Percentiles rank a stretch among this genome's conserved stretches.
phyloP scores from a whole-genome alignment of 2,329 filamentous ascomycete genomes.

The Penicillium polonicum region DNA sequence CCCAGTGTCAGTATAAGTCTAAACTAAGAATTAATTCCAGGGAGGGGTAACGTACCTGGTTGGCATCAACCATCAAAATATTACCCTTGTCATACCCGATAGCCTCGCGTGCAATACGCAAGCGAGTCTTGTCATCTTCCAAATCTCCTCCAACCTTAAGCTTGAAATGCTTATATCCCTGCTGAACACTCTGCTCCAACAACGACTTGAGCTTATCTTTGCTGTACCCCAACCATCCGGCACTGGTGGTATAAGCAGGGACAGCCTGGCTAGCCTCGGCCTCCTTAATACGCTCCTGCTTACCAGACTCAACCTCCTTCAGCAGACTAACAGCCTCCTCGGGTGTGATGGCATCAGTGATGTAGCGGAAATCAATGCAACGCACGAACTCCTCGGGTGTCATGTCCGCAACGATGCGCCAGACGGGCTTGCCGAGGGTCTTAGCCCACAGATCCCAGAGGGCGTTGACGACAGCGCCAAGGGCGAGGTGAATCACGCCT shows the following conservation, averaged over 20 bases:
- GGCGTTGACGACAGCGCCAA: constrained; percentile 85
- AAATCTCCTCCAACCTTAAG: constrained; percentile 78
- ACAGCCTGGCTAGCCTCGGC: constrained; percentile 73
- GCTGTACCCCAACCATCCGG: constrained; percentile 87
- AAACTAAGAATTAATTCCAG: not conserved
- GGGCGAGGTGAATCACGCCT: constrained; percentile 87
- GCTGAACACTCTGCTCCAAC: constrained; percentile 69
- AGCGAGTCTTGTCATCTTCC: constrained; percentile 67
- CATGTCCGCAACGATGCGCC: constrained; percentile 89
- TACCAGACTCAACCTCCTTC: constrained; percentile 63
- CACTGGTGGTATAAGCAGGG: constrained; percentile 85
- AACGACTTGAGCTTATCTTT: constrained; percentile 81
- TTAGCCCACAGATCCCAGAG: constrained; percentile 97
- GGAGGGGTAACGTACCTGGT: constrained; percentile 58
- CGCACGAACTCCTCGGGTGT: constrained; percentile 79
- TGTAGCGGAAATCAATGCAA: constrained; percentile 93
- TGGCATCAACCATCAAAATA: constrained; percentile 88
- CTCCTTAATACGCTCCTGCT: constrained; percentile 69
- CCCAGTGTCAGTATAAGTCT: not conserved
- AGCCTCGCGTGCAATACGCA: constrained; percentile 72
- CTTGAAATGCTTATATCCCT: constrained; percentile 86
- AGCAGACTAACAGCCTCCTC: constrained; percentile 76
- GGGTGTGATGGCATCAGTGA: constrained; percentile 86
- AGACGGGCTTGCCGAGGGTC: constrained; percentile 79
- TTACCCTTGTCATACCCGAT: constrained; percentile 82